Base-by-base conservation (phyloP, 2,329 filamentous ascomycete genomes). In the Aspergillus persii region DNA sequence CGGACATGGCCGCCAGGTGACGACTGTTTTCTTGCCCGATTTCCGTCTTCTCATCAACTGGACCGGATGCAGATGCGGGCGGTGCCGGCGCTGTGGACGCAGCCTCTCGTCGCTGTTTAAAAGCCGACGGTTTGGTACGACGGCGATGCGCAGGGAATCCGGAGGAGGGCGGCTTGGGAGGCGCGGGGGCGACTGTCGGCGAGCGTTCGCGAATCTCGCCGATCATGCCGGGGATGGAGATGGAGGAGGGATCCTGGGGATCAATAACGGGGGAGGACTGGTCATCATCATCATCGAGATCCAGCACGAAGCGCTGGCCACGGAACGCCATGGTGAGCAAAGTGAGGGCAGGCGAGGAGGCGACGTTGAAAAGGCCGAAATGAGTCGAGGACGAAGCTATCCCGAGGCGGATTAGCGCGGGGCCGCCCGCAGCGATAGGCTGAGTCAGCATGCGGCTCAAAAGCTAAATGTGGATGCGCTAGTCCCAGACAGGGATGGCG, bases 131-230 rank as follows among this genome's bases (percentile, higher is more conserved):
- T 58, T 84, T 84, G 57, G 81, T 83, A 64, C 93, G 87, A 73
- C 90, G 92, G 74, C 90, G 95, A 74, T 92, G 93, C 59, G 88
- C 86, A n/a, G 95, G 95, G 67, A 98, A 98, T 1, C 95, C 95
- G 11, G 85, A 87, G 81, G 81, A 81, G 8, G 89, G 87, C 4
- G 89, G 82, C 63, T 85, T 87, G 4, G 77, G 71, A 33, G 77
- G 67, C 11, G 72, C 27, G 50, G 64, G 64, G 27, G 74, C 68
- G 12, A 81, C 76, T 12, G 80, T 75, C 29, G 84, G 76, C 49
- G 86, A 83, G 62, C 90, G 89, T 78, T 98, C 94, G 68, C 89
- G 83, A 63, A 98, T 86, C 66, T 97, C 93, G 57, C 84, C 84
- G 48, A 96, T 80, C 46, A 89, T 80, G 29, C 62, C 69, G 63